Evolutionary conservation across 2,329 filamentous ascomycete species (phyloP).

Genomic region (Calonectria hongkongensis): DNA sequence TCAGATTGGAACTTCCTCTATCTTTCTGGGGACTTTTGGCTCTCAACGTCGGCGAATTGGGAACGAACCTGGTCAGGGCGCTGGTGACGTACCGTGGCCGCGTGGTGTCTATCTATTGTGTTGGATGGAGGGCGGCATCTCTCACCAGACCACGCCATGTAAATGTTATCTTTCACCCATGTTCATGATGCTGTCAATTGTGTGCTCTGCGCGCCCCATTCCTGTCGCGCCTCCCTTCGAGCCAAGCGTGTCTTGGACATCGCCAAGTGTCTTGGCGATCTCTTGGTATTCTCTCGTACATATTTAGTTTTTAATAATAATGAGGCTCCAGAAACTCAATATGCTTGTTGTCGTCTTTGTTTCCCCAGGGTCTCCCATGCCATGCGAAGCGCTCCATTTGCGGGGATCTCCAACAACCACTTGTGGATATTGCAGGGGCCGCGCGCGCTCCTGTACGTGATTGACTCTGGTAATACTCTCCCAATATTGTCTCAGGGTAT

Average conservation of each 20-base stretch:
- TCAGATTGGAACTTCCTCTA: constrained; percentile 10
- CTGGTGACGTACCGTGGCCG: background rate
- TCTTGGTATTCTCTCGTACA: constrained; percentile 1
- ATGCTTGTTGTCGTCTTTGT: constrained; percentile 17
- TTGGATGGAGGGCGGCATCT: background rate
- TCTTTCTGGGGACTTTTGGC: constrained; percentile 12
- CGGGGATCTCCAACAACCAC: background rate
- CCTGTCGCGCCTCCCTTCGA: background rate
- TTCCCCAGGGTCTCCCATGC: constrained; percentile 7
- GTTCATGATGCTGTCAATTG: background rate
- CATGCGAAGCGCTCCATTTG: background rate
- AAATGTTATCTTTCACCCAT: constrained; percentile 10
- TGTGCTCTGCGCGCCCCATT: background rate
- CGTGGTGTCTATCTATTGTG: background rate
- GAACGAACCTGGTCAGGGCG: background rate
- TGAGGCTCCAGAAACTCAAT: background rate
- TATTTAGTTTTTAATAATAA: background rate
- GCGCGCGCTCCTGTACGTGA: constrained; percentile 8
- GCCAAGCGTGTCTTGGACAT: constrained; percentile 8
- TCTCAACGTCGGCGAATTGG: background rate
- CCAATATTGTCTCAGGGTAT: background rate
- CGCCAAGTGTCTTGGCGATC: constrained; percentile 21
- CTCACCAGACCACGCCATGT: constrained; percentile 1
- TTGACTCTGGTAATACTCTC: constrained; percentile 13
- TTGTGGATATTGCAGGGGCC: constrained; percentile 1